These are phyloP conservation scores for Elaeis guineensis DNA, from an alignment of 176 grass and related monocot genomes.

Conservation along the genomic window DNA sequence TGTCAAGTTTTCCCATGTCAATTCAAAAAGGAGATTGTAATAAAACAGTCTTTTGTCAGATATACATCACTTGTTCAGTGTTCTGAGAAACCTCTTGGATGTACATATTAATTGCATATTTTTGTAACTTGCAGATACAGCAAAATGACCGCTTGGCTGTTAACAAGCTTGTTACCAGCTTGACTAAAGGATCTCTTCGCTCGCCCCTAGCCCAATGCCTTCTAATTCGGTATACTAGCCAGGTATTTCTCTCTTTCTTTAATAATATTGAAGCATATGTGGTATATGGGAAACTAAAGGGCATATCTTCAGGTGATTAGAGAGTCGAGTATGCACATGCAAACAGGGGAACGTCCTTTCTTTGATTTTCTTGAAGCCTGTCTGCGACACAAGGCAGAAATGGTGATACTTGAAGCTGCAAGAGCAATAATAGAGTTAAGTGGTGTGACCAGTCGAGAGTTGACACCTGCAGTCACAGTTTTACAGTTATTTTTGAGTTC, in stretches of 20 bases:
- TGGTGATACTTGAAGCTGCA: slow-evolving; percentile 97
- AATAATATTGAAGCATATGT: background rate
- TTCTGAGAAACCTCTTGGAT: too few relatives aligned
- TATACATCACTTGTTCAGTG: too few relatives aligned
- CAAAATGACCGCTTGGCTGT: slow-evolving; percentile 97
- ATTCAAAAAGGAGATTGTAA: too few relatives aligned
- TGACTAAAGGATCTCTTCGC: slow-evolving; percentile 90
- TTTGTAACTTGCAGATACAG: slow-evolving; percentile 44
- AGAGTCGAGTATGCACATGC: slow-evolving; percentile 53
- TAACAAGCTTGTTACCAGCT: slow-evolving; percentile 89
- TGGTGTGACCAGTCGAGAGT: slow-evolving; percentile 87
- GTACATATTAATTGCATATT: too few relatives aligned
- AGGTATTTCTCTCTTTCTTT: slow-evolving; percentile 32
- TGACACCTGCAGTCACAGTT: slow-evolving; percentile 93
- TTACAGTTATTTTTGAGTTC: slow-evolving; percentile 98
- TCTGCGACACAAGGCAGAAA: slow-evolving; percentile 91
- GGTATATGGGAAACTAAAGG: background rate
- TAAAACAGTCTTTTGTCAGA: too few relatives aligned
- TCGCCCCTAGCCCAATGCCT: slow-evolving; percentile 93
- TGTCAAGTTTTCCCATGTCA: too few relatives aligned
- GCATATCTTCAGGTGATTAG: slow-evolving; percentile 65
- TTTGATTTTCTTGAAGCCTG: slow-evolving; percentile 96
- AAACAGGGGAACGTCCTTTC: slow-evolving; percentile 87
- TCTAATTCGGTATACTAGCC: slow-evolving; percentile 90
- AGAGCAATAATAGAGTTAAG: slow-evolving; percentile 92